phyloP scores from a whole-genome alignment of 371 early-diverging fungal species.

The Blastocladiella emersonii region DNA sequence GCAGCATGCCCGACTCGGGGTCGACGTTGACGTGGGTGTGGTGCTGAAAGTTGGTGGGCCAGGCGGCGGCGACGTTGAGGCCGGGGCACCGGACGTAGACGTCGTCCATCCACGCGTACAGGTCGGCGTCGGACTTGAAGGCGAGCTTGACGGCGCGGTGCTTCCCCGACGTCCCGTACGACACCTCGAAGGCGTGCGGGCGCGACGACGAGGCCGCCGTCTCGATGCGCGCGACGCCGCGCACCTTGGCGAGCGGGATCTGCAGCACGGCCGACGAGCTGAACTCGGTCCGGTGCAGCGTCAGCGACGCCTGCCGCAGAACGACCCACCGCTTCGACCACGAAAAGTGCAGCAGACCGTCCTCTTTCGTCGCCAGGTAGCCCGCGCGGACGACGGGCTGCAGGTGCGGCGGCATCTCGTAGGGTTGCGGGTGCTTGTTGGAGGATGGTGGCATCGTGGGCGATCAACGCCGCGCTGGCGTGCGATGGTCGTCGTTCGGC shows the following conservation, averaged over 20 bases:
- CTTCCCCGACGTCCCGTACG: conserved; percentile 31
- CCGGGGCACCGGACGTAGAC: conserved; percentile 78
- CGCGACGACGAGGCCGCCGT: too few species aligned
- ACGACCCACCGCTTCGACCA: conserved; percentile 88
- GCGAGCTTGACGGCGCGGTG: conserved; percentile 71
- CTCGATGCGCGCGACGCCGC: conserved; percentile 66
- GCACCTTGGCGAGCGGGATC: conserved; percentile 79
- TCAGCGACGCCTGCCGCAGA: conserved; percentile 73
- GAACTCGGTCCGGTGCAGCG: conserved; percentile 88
- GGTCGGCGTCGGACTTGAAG: conserved; percentile 82
- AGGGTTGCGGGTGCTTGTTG: too few species aligned
- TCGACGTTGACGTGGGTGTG: conserved; percentile 94
- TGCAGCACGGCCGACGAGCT: conserved; percentile 47
- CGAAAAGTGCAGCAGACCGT: conserved; percentile 68
- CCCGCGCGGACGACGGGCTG: conserved; percentile 80
- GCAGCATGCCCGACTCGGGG: conserved; percentile 81
- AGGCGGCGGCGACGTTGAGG: conserved; percentile 32
- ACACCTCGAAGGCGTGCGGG: conserved; percentile 76
- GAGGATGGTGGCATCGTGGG: too few species aligned
- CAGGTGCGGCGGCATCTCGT: too few species aligned
- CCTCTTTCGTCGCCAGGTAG: conserved; percentile 73
- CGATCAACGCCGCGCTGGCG: too few species aligned
- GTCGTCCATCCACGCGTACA: conserved; percentile 92
- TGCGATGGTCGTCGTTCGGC: too few species aligned
- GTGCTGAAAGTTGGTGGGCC: conserved; percentile 89